Conservation (phyloP, 179 eudicot species). For the Carnegiea gigantea region DNA sequence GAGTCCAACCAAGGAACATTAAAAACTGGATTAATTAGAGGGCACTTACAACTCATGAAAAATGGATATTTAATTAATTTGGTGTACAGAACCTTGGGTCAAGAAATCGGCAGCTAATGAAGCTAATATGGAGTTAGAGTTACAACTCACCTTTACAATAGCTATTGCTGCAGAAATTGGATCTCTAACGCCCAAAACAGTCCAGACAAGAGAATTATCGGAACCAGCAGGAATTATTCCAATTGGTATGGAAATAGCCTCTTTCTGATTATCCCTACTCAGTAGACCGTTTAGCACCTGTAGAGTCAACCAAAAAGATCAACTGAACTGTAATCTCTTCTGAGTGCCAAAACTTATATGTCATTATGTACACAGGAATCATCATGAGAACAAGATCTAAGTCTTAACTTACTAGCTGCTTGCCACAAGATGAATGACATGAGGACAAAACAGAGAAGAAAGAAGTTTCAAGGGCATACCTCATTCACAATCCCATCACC, state of each 20-base stretch:
- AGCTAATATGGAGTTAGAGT: not conserved
- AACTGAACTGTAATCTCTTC: not conserved
- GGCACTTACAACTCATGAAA: not conserved
- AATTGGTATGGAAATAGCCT: slow-evolving; percentile 90
- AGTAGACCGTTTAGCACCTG: slow-evolving; percentile 94
- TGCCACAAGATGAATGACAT: not conserved
- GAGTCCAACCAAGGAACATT: not conserved
- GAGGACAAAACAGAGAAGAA: not conserved
- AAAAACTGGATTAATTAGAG: not conserved
- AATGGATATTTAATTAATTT: not conserved
- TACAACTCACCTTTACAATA: slow-evolving; percentile 70
- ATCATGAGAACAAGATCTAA: not conserved
- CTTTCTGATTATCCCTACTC: slow-evolving; percentile 79
- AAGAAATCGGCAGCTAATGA: not conserved
- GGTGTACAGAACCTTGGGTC: not conserved
- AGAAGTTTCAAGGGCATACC: slow-evolving; percentile 41
- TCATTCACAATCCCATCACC: slow-evolving; percentile 99
- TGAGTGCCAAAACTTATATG: not conserved
- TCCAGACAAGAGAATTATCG: slow-evolving; percentile 98
- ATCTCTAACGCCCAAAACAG: slow-evolving; percentile 95
- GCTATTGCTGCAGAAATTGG: slow-evolving; percentile 96
- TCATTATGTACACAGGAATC: no score
- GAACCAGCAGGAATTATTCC: slow-evolving; percentile 99
- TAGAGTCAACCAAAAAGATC: slow-evolving; percentile 15
- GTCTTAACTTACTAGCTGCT: not conserved